Evolutionary conservation across 441 rosid species (phyloP), one percentile per base, ranked within the genome.

Genomic region (Oxalis stricta): DNA sequence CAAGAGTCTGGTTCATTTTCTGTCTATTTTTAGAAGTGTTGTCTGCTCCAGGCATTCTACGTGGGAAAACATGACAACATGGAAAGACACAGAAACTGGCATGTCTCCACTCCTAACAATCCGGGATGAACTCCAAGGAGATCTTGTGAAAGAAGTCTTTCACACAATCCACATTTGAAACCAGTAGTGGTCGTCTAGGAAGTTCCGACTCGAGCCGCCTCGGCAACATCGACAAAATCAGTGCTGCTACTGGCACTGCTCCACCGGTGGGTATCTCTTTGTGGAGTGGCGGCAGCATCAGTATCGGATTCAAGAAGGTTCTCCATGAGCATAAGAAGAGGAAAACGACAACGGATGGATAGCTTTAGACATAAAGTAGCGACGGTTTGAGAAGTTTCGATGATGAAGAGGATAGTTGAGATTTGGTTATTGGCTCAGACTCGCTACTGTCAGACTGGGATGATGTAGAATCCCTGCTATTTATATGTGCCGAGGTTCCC

Each of bases 31-130:
- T 10, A 73, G n/a, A n/a, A n/a, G 63, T 7, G 76, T 65, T 24
- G 49, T 39, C 68, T 73, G 80, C 45, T 77, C 80, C 56, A 77
- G 66, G 46, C 84, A 77, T 42, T 77, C 84, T 2, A 77, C 77
- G 28, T 77, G 84, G 30, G 71, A n/a, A 77, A 44, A 66, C 71
- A 33, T 77, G 80, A 43, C 56, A 33, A 22, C 84, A 73, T 18
- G 80, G 64, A 47, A 77, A 77, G 44, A 73, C 48, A 71, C 77
- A 18, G 72, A 67, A 33, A 70, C 61, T 12, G 84, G 84, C 77
- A 73, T 64, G 60, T 70, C 80, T 31, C 70, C 67, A 20, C 64
- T 71, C 55, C 64, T 70, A 32, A 73, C 69, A 48, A 77, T 73
- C 49, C 72, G 59, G 20, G 55, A 64, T 49, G 77, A 59, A 60